Evolutionary conservation across 441 rosid species (phyloP), one percentile per base, ranked within the genome.

Genomic region (Kokia cookei): DNA sequence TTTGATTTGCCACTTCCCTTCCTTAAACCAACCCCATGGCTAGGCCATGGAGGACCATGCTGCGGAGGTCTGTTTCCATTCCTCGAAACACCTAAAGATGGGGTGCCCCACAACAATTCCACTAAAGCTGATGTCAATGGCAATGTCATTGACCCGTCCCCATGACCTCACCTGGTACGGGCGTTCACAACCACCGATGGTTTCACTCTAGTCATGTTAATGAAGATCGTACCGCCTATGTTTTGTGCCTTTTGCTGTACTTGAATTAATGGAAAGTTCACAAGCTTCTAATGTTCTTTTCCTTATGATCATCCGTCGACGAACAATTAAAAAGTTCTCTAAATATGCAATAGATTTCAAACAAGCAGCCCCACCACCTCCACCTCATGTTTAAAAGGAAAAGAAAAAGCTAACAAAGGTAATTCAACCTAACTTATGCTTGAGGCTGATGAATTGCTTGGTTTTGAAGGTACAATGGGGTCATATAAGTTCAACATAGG

Each of bases 41-140:
- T 55, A 11, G 13, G 29, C 3, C 60, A 55, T 57, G 22, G 45
- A 59, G 42, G 57, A 59, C 42, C 9, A 37, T 26, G 73, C 63
- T 70, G 59, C 14, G 60, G 72, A 13, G 57, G 71, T 29, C 24
- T 15, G 8, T 29, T 51, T 1, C 62, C 62, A 35, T 69, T 29
- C n/a, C 73, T 8, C 2, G 72, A 32, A 13, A n/a, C 54, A 50
- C 59, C 77, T n/a, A 74, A 65, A 15, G 76, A 64, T 14, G 47
- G 5, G 17, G 55, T 42, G 13, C 37, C 26, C 14, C 59, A 4
- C 26, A 19, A 9, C 8, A 42, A 57, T 2, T 1, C 3, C 7
- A 12, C 63, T 22, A 37, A 53, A 40, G 71, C 27, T 1, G 7
- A 53, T 14, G 70, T 27, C 50, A 19, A 13, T 9, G 70, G 45